Evolutionary conservation across 2,329 filamentous ascomycete genomes (phyloP).

Genomic region (Aspergillus luchuensis): DNA sequence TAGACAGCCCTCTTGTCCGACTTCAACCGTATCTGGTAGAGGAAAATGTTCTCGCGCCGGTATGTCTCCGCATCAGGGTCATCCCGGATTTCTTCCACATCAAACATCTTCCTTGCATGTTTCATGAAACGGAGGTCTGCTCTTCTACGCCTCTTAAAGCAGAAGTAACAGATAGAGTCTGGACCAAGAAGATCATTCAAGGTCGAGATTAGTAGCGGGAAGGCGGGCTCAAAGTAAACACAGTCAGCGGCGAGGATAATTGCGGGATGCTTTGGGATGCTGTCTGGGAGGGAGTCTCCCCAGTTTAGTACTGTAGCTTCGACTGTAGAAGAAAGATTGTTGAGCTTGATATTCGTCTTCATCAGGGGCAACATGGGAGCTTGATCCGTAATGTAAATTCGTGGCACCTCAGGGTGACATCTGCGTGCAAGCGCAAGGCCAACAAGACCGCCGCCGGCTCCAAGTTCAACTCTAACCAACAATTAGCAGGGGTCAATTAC

Average conservation of each 20-base stretch:
- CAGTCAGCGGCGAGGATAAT: slow-evolving; percentile 94
- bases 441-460: slow-evolving; percentile 87
- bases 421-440: slow-evolving; percentile 63
- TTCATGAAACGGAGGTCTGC: slow-evolving; percentile 77
- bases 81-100: slow-evolving; percentile 63
- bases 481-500: slow-evolving; percentile 11
- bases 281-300: slow-evolving; percentile 53
- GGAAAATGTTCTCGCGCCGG: slow-evolving; percentile 42
- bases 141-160: slow-evolving; percentile 88
- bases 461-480: slow-evolving; percentile 75
- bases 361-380: slow-evolving; percentile 81
- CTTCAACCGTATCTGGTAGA: slow-evolving; percentile 40
- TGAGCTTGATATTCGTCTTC: slow-evolving; percentile 82
- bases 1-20: slow-evolving; percentile 10
- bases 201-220: slow-evolving; percentile 81
- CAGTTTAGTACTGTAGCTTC: slow-evolving; percentile 77
- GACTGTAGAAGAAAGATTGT: slow-evolving; percentile 66
- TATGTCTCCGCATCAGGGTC: slow-evolving; percentile 45
- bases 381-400: slow-evolving; percentile 84
- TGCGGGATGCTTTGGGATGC: slow-evolving; percentile 60
- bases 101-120: slow-evolving; percentile 67
- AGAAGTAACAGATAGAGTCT: slow-evolving; percentile 75
- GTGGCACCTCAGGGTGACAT: slow-evolving; percentile 54
- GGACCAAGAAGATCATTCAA: slow-evolving; percentile 70
- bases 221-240: slow-evolving; percentile 95